Evolutionary conservation across 768 basidiomycete species (phyloP), one percentile per base, ranked within the genome.

Genomic region (Lepiota subincarnata): DNA sequence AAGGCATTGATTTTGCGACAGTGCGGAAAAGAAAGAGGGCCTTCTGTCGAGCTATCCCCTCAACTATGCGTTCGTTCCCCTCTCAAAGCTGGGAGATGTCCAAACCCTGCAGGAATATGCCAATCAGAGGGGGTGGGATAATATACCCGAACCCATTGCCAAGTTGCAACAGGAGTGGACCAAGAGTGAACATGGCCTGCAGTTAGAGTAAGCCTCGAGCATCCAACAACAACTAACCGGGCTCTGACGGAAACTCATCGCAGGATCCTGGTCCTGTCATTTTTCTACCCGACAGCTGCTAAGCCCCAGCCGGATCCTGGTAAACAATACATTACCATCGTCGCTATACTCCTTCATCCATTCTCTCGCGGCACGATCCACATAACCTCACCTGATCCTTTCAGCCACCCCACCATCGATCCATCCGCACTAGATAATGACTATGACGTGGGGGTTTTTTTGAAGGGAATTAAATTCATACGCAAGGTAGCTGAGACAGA

Each of bases 301-400:
- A 34, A 48, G 42, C 47, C 54, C 5, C 19, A 28, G n/a, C 12
- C 39, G 3, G 39, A 48, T n/a, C 22, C 24, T 4, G 47, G 48
- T 10, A 55, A 42, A 49, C 42, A 31, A 26, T 55, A 55, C 16
- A 26, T 58, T 16, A 31, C 39, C 20, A 36, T 61, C 22, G 34
- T 50, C 28, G 24, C 50, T 7, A 45, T 53, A 16, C 56, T 68
- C 2, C 68, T 68, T 53, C 71, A 68, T 57, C 70, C 71, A 4
- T 60, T 69, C 59, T 68, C 68, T 31, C 65, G 73, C 22, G 77
- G 77, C 14, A 64, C 60, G 18, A 63, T 78, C 45, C 61, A 62
- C 39, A 58, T 62, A 50, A 50, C 49, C 14, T 57, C 57, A 20
- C 28, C 53, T 18, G 45, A 60, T 46, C 55, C 57, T 11, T 35